Evolutionary conservation across 352 stramenopile genomes (phyloP), one percentile per base, ranked within the genome.

Genomic region (Proteromonas lacertae): DNA sequence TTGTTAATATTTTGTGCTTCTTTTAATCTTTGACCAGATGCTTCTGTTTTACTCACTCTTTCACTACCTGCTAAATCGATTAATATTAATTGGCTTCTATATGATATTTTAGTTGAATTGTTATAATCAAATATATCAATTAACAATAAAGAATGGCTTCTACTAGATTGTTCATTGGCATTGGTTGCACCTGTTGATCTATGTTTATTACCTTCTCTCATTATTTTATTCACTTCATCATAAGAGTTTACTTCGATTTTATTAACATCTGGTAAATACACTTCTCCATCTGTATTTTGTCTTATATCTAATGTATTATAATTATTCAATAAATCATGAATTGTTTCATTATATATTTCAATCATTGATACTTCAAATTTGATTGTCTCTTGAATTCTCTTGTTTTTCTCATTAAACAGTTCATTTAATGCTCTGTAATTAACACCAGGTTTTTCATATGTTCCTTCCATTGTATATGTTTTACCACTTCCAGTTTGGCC

Each of bases 281-380:
- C 13, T 31, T 31, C 13, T n/a, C 37, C 39, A 16, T 52, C 38
- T 14, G 20, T 14, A 4, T n/a, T 46, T 29, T 50, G 33, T 1
- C 36, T 3, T 39, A 69, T 60, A 23, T 84, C 77, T 25, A 90
- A 50, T 3, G 9, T 13, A 31, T 31, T n/a, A 31, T 31, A 31
- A 13, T 44, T 38, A 39, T 55, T 80, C 7, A 96, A 60, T 33
- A 98, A 56, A 52, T 96, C 87, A 6, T 66, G 57, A 10, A 96
- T 72, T 31, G 88, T 72, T 56, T 98, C 86, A 46, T 96, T 95
- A 58, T 98, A 96, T 45, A 98, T 95, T 55, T 98, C 86, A 23
- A 96, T 58, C 46, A 92, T 96, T n/a, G 71, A 90, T n/a, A 4
- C 29, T 19, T 19, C 4, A 6, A 6, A 32, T 4, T 32, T 19